These are phyloP conservation scores for Grigorovia transvaalensis DNA, from an alignment of 805 yeast genomes.

Conservation along the genomic window DNA sequence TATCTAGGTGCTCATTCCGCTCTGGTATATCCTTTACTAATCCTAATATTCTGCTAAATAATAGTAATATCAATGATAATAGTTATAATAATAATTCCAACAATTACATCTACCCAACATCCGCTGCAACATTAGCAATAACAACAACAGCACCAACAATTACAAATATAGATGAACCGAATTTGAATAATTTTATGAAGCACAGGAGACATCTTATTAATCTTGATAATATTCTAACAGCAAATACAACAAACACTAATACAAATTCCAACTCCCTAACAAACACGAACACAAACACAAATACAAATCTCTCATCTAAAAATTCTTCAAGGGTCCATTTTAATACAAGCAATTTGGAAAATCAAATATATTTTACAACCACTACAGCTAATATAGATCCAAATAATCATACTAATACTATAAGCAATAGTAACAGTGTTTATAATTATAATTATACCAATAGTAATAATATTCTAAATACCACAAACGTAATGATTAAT, in stretches of 20 bases:
- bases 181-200: neutral
- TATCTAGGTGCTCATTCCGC: constrained; percentile 51
- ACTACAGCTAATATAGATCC: neutral
- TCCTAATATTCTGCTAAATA: constrained; percentile 65
- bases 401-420: neutral
- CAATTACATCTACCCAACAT: neutral
- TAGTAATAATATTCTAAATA: constrained; percentile 1
- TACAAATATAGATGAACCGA: neutral
- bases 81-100: constrained; percentile 26
- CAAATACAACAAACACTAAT: neutral
- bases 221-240: neutral
- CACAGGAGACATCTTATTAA: neutral
- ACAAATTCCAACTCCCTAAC: neutral
- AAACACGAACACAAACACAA: neutral
- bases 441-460: too few relatives aligned
- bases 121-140: neutral
- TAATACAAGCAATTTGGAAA: neutral
- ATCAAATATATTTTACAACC: neutral
- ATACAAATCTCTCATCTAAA: neutral
- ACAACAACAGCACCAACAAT: neutral
- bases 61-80: constrained; percentile 40
- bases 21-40: constrained; percentile 66
- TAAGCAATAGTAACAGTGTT: too few relatives aligned
- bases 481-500: constrained; percentile 1
- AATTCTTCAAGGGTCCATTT: neutral